A percentile compares a stretch with the other conserved stretches of the same genome.
Evolutionary conservation across 2,329 filamentous ascomycete species (phyloP).

Genomic region (Emmonsia crescens): DNA sequence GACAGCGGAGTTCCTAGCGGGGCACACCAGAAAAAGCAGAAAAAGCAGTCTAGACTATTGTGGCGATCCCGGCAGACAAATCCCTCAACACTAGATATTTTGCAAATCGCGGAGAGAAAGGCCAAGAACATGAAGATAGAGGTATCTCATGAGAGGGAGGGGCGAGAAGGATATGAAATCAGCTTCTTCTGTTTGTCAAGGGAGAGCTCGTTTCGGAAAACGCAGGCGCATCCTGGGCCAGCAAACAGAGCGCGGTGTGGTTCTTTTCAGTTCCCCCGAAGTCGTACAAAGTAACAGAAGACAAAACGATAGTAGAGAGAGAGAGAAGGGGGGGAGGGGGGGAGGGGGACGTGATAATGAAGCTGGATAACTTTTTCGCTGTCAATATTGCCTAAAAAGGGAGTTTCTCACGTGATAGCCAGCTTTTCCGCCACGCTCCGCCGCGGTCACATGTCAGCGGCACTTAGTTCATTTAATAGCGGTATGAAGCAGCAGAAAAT

Average conservation of each 20-base stretch:
- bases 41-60: not conserved
- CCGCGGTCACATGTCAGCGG: not conserved
- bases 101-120: not conserved
- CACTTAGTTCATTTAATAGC: not conserved
- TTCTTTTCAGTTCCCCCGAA: not conserved
- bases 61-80: not conserved
- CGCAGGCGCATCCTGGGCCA: slow-evolving; percentile 2
- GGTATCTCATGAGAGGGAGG: not conserved
- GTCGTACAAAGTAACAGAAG: not conserved
- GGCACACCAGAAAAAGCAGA: not conserved
- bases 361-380: not conserved
- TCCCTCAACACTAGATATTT: not conserved
- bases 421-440: slow-evolving; percentile 4
- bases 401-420: not conserved
- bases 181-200: not conserved
- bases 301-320: not conserved
- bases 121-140: not conserved
- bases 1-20: slow-evolving; percentile 21
- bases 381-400: not conserved
- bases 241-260: not conserved
- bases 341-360: not conserved
- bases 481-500: slow-evolving; percentile 3
- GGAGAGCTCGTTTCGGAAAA: not conserved
- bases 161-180: not conserved
- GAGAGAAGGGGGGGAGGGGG: too few species aligned